Conservation (phyloP, 192 early-diverging fungal species). For the Coemansia sp. region DNA sequence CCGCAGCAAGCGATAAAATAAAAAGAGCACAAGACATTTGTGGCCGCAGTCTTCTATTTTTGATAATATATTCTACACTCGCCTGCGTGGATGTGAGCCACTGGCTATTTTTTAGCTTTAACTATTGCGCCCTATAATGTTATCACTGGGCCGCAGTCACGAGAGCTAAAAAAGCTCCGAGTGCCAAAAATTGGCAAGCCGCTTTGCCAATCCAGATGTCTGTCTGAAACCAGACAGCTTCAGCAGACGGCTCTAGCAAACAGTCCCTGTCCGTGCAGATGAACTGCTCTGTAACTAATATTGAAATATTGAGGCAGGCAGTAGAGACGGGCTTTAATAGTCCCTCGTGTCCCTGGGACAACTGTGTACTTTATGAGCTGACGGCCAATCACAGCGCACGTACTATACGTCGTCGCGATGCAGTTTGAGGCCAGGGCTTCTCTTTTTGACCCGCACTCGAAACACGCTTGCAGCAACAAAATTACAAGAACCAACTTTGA, state of each 20-base stretch:
- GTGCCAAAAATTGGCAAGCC: background rate
- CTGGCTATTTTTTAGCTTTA: background rate
- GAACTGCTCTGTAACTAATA: background rate
- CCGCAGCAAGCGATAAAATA: slow-evolving; percentile 8
- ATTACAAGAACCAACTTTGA: background rate
- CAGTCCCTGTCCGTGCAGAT: background rate
- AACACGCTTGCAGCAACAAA: background rate
- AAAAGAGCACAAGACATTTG: background rate
- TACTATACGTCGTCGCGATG: background rate
- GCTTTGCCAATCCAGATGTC: background rate
- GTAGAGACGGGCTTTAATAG: background rate
- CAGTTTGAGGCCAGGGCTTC: slow-evolving; percentile 6
- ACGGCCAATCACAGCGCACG: background rate
- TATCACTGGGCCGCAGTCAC: background rate
- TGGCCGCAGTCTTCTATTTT: slow-evolving; percentile 10
- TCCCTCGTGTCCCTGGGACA: background rate
- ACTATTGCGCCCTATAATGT: background rate
- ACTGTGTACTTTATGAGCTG: background rate
- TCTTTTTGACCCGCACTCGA: background rate
- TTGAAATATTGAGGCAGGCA: background rate
- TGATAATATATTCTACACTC: background rate
- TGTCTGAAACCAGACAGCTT: no score
- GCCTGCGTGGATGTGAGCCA: background rate
- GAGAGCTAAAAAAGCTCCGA: background rate
- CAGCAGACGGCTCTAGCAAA: background rate